A percentile compares a stretch with the other conserved stretches of the same genome.
Evolutionary conservation across 2,329 filamentous ascomycete genomes (phyloP).

Genomic region (Neofusicoccum ribis): DNA sequence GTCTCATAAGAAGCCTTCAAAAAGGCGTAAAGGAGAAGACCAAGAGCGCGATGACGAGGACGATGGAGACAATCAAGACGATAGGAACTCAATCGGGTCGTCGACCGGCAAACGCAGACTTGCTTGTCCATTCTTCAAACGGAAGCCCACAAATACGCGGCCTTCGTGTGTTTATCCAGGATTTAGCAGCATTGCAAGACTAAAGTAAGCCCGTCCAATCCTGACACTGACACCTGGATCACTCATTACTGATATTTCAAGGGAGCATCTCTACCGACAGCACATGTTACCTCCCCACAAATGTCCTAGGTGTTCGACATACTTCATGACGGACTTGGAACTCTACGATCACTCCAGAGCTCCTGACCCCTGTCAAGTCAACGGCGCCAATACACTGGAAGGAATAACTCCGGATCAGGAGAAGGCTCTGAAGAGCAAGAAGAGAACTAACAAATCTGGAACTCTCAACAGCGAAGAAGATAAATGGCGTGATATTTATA

Average conservation of each 20-base stretch:
- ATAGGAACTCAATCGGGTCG: neutral
- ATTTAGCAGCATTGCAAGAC: neutral
- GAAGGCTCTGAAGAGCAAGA: constrained; percentile 15
- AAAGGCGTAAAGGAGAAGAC: neutral
- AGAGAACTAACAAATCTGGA: neutral
- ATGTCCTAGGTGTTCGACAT: neutral
- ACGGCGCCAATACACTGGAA: neutral
- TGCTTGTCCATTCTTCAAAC: constrained; percentile 3
- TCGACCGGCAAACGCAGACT: neutral
- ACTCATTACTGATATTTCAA: neutral
- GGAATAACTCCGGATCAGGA: neutral
- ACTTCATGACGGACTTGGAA: neutral
- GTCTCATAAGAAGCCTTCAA: neutral
- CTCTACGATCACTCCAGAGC: neutral
- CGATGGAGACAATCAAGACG: neutral
- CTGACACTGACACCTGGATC: too few relatives aligned
- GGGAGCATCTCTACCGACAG: neutral
- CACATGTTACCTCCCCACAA: neutral
- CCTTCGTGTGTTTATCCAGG: neutral
- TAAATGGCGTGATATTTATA: neutral
- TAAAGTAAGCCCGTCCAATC: neutral
- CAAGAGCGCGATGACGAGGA: neutral
- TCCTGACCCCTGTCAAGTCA: neutral
- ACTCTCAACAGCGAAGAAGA: neutral
- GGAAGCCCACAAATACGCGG: neutral